Base-by-base conservation (phyloP, 768 basidiomycete genomes). In the Nidula microcarpa region DNA sequence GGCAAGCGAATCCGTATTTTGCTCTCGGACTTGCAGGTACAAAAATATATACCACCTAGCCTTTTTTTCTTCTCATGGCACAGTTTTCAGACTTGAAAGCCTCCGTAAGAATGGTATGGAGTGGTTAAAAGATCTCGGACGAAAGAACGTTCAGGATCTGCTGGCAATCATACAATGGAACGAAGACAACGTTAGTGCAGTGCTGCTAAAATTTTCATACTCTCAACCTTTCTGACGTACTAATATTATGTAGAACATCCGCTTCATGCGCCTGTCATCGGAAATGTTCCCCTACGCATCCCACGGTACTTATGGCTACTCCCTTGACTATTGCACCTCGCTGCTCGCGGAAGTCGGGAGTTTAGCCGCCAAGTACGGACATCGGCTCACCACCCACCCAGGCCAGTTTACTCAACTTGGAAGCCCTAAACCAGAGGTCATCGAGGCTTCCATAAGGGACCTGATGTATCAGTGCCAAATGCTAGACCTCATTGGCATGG, bases 271-370 rank as follows among this genome's bases (percentile, higher is more conserved):
- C 44, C 65, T 96, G 57, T 94, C 92, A 0, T 93, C 91, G 6
- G 91, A 94, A 57, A 86, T 97, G 82, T 96, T 97, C 68, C 94
- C 94, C 1, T 97, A 88, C 60, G 93, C 94, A 0, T 89, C 89
- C 1, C 95, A 98, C 59, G 75, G 70, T 14, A 76, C 75, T 16
- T 82, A 93, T 61, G 93, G 93, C 0, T 97, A 98, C 66, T 79
- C 84, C 13, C 77, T 98, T 23, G 79, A 82, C 6, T 94, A 90
- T 54, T 93, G 90, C 5, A 74, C 80, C 5, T 53, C 71, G 3
- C 69, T 81, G 18, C 72, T 86, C 5, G 74, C 76, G 2, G 62
- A 74, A 60, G 85, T 82, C 18, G 91, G 90, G 1, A 75, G 72
- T 5, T 74, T 91, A 18, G 89, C 89, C 10, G 82, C 78, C 37